phyloP scores from a whole-genome alignment of 345 rosid genomes.

The Dovyalis caffra region DNA sequence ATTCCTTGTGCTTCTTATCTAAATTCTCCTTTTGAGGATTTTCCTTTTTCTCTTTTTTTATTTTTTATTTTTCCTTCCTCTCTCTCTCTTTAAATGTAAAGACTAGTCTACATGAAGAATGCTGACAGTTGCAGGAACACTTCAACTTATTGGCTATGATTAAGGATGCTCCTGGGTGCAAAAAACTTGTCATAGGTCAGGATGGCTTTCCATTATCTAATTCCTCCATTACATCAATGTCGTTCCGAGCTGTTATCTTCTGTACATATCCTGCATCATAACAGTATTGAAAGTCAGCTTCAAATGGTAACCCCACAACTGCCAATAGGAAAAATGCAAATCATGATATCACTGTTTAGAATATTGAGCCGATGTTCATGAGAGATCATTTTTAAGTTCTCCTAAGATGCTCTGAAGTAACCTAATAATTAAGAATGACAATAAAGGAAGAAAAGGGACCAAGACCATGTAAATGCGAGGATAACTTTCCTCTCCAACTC shows the following conservation, averaged over 20 bases:
- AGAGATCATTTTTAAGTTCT: background rate
- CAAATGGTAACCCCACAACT: background rate
- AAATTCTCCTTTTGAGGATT: constrained; percentile 10
- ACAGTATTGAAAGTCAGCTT: background rate
- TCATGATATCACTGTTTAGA: background rate
- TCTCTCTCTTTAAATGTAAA: constrained; percentile 9
- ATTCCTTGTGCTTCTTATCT: constrained; percentile 20
- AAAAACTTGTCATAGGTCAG: constrained; percentile 26
- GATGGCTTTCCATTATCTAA: constrained; percentile 71
- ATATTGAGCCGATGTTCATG: background rate
- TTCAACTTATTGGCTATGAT: constrained; percentile 17
- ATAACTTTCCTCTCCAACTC: background rate
- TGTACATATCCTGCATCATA: constrained; percentile 78
- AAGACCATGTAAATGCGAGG: background rate
- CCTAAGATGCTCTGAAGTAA: background rate
- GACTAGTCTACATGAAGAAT: constrained; percentile 6
- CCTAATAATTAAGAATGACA: background rate
- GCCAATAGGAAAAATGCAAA: background rate
- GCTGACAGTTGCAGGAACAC: constrained; percentile 6
- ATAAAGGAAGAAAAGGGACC: background rate
- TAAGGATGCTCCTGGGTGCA: constrained; percentile 1
- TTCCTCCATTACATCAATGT: constrained; percentile 82
- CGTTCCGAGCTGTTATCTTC: constrained; percentile 83
- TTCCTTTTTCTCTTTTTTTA: background rate
- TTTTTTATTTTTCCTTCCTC: no score